phyloP scores from a whole-genome alignment of 2,329 filamentous ascomycete genomes.

The Claviceps purpurea region DNA sequence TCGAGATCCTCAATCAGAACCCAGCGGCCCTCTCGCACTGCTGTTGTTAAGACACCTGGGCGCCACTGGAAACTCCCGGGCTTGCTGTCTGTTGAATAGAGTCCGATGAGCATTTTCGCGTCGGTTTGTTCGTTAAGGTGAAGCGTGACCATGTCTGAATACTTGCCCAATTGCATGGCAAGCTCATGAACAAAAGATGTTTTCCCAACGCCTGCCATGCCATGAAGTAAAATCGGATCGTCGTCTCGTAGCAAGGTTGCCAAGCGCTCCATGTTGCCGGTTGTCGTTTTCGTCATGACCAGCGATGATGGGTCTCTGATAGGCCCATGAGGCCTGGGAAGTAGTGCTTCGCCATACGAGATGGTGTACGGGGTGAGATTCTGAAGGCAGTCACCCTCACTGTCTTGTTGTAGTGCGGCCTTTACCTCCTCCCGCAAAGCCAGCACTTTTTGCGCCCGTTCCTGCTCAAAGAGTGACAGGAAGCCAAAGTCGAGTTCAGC shows the following conservation, averaged over 20 bases:
- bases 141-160: conserved; percentile 75
- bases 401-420: conserved; percentile 7
- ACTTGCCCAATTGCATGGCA: conserved; percentile 65
- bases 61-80: conserved; percentile 89
- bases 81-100: conserved; percentile 80
- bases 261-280: conserved; percentile 56
- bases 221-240: conserved; percentile 68
- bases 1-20: conserved; percentile 95
- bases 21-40: conserved; percentile 89
- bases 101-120: conserved; percentile 85
- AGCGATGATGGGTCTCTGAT: conserved; percentile 35
- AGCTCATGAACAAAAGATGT: conserved; percentile 74
- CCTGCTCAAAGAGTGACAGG: conserved; percentile 43
- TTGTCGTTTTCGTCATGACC: conserved; percentile 60
- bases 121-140: conserved; percentile 98
- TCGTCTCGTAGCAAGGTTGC: conserved; percentile 52
- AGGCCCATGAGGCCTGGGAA: conserved; percentile 47
- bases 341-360: conserved; percentile 51
- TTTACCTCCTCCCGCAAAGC: conserved; percentile 26
- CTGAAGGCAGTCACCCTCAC: conserved; percentile 16
- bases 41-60: conserved; percentile 83
- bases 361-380: conserved; percentile 47
- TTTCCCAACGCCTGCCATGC: conserved; percentile 79
- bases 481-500: conserved; percentile 67
- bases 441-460: conserved; percentile 33